Percentiles rank a stretch among this genome's conserved stretches.
Conservation (phyloP, 1,139 yeast genomes). For the Blastobotrys elegans region DNA sequence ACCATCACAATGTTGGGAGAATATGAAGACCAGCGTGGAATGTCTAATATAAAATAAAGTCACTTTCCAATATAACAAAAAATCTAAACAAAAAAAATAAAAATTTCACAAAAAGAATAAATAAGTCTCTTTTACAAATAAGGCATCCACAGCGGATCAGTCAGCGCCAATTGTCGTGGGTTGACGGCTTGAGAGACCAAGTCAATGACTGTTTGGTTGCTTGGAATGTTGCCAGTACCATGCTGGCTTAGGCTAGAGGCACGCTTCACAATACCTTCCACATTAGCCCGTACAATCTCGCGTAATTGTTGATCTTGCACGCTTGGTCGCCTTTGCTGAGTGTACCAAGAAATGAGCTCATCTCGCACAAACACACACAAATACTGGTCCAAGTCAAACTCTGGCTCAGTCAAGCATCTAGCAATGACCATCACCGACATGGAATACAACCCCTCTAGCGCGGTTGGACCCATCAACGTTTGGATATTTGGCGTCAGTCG, state of each 20-base stretch:
- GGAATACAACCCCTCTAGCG: conserved; percentile 85
- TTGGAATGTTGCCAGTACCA: conserved; percentile 68
- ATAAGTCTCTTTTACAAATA: conserved; percentile 47
- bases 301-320: conserved; percentile 76
- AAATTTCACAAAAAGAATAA: conserved; percentile 6
- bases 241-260: conserved; percentile 64
- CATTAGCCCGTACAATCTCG: conserved; percentile 85
- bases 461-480: conserved; percentile 86
- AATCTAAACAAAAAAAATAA: not conserved
- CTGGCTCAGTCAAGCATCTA: conserved; percentile 84
- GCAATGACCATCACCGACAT: conserved; percentile 84
- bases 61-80: too few relatives aligned
- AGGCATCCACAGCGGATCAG: conserved; percentile 96
- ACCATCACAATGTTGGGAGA: not conserved
- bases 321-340: conserved; percentile 62
- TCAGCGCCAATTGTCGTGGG: conserved; percentile 87
- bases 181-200: conserved; percentile 93
- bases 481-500: conserved; percentile 95
- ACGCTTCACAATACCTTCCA: conserved; percentile 72
- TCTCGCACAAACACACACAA: conserved; percentile 90
- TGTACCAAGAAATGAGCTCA: conserved; percentile 90
- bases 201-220: conserved; percentile 91
- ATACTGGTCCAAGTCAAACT: conserved; percentile 70
- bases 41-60: too few relatives aligned
- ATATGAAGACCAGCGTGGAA: too few relatives aligned